Base-by-base conservation (phyloP, 768 basidiomycete species). In the Panaeolus papilionaceus region DNA sequence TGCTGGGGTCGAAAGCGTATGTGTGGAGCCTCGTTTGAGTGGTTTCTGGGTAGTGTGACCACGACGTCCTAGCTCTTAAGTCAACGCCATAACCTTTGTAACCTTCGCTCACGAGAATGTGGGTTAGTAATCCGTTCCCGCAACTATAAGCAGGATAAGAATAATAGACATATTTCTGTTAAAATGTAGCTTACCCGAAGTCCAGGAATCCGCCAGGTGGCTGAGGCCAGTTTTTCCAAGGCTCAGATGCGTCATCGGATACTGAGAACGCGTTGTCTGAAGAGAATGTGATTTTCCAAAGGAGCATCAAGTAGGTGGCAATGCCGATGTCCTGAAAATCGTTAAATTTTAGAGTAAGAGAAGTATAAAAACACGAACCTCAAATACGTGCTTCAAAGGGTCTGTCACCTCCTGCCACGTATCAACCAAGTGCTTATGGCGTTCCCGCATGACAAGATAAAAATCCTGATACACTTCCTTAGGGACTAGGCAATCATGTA, bases 71-170 rank as follows among this genome's bases (percentile, higher is more conserved):
- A 0, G 90, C 87, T 8, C 95, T 90, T 6, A 98, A 82, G 76
- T 99, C 97, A 71, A 97, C 85, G 2, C 97, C 97, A 66, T 84
- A 80, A 10, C 97, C 97, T 0, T 73, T 66, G 76, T 97, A 99
- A 0, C 97, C 96, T 80, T 96, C 95, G 4, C 88, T 79, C 20
- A 84, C 76, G 2, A 98, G 86, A 51, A 98, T 95, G 72, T 98
- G 95, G 0, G 93, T 94, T 38, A 99, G 84, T 3, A 99, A 84
- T 1, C 95, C 97, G 71, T 98, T 98, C 0, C 97, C 97, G 73
- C 95, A 95, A 23, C 94, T 96, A 69, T 47, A 14, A 9, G 18
- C 23, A 2, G 33, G 3, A 26, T 26, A 18, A 42, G 12, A 47
- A 33, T 39, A 26, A 12, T 12, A 23, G 61, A 33, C 38, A 16